Conservation (phyloP, 1,284 basidiomycete species). For the Fomitopsis schrenkii region DNA sequence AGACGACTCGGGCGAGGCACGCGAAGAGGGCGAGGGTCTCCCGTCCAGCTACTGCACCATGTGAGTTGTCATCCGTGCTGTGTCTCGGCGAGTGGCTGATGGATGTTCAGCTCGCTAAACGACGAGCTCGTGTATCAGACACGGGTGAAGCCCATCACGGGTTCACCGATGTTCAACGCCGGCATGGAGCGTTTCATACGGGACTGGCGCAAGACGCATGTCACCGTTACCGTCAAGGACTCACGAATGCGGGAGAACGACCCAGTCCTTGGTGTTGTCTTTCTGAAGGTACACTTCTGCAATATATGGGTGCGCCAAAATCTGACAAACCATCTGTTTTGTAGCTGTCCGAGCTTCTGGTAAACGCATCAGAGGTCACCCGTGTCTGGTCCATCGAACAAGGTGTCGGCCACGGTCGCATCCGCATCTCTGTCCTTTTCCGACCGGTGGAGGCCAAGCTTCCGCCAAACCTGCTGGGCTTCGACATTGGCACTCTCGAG, state of each 20-base stretch:
- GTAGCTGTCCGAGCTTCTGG: constrained; percentile 34
- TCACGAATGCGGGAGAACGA: constrained; percentile 54
- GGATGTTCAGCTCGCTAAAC: constrained; percentile 41
- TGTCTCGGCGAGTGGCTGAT: not conserved
- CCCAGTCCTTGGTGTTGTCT: constrained; percentile 62
- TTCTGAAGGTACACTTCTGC: constrained; percentile 27
- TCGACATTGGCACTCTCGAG: constrained; percentile 63
- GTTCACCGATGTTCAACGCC: constrained; percentile 65
- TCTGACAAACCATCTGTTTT: not conserved
- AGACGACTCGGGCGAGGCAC: constrained; percentile 47
- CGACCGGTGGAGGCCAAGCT: constrained; percentile 53
- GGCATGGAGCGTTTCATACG: constrained; percentile 62
- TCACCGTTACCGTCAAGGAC: constrained; percentile 58
- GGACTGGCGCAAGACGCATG: constrained; percentile 57
- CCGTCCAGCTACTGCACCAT: constrained; percentile 54
- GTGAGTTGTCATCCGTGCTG: constrained; percentile 15
- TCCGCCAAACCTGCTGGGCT: constrained; percentile 54
- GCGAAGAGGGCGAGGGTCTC: constrained; percentile 49
- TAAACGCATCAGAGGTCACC: constrained; percentile 42
- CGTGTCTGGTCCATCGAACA: constrained; percentile 46
- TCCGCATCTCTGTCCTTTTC: constrained; percentile 47
- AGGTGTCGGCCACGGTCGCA: constrained; percentile 51
- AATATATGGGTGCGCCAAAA: not conserved
- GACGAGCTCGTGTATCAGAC: constrained; percentile 48
- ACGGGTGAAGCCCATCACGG: constrained; percentile 46